phyloP scores from a whole-genome alignment of 2,329 filamentous ascomycete genomes.

The Pestalotiopsis fici region DNA sequence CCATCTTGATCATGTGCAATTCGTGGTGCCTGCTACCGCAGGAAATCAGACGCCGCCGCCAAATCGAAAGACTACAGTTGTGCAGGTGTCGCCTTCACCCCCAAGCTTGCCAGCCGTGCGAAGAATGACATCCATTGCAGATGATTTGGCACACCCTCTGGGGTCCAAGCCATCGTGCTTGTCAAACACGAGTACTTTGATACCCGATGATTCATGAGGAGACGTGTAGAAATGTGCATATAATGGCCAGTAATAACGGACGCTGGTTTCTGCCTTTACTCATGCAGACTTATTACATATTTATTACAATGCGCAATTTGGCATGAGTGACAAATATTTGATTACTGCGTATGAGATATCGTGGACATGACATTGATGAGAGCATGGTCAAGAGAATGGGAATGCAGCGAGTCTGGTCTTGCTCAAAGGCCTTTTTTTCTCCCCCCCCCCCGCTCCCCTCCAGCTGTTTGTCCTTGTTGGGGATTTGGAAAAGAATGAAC shows the following conservation, averaged over 20 bases:
- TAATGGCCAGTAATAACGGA: not conserved
- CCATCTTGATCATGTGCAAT: slow-evolving; percentile 28
- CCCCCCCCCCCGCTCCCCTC: too few relatives aligned
- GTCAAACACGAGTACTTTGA: not conserved
- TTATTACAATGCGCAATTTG: not conserved
- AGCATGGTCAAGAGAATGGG: not conserved
- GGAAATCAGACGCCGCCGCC: slow-evolving; percentile 14
- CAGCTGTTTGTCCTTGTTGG: too few relatives aligned
- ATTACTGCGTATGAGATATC: not conserved
- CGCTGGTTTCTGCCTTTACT: not conserved
- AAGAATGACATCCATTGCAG: slow-evolving; percentile 2
- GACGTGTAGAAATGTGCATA: not conserved
- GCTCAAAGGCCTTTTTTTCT: too few relatives aligned
- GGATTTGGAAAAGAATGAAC: too few relatives aligned
- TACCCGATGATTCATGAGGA: not conserved
- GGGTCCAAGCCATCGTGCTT: slow-evolving; percentile 7
- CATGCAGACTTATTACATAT: not conserved
- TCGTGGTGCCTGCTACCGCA: slow-evolving; percentile 17
- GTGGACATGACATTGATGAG: not conserved
- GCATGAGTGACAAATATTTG: not conserved
- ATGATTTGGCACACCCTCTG: not conserved
- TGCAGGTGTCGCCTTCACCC: slow-evolving; percentile 22
- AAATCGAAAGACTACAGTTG: slow-evolving; percentile 27
- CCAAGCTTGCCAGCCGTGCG: slow-evolving; percentile 2
- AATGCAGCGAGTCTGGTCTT: not conserved